phyloP scores from a whole-genome alignment of 441 rosid genomes.

The Hura crepitans region DNA sequence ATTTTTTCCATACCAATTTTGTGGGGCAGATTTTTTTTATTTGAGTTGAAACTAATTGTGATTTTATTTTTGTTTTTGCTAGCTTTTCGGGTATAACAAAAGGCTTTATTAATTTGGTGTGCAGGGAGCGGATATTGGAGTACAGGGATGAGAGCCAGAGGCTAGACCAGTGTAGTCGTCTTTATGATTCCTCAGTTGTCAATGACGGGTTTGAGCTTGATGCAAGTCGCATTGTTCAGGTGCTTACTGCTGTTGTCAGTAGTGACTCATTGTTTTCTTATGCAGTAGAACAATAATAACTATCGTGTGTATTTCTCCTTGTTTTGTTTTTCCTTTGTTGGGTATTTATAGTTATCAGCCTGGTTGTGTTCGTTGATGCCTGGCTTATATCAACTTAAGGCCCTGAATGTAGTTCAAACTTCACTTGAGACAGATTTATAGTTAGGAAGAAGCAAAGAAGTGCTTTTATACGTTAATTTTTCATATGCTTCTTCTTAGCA shows the following conservation, averaged over 20 bases:
- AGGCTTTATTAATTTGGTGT: constrained; percentile 22
- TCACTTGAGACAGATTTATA: neutral
- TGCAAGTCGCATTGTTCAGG: constrained; percentile 89
- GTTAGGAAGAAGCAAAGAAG: constrained; percentile 2
- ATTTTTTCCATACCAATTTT: neutral
- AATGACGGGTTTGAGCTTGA: constrained; percentile 87
- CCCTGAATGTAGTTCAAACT: neutral
- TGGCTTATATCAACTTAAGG: neutral
- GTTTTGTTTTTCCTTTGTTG: neutral
- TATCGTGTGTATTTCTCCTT: neutral
- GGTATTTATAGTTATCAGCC: neutral
- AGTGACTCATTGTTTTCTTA: neutral
- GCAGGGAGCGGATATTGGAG: constrained; percentile 80
- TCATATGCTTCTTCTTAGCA: neutral
- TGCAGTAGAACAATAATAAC: neutral
- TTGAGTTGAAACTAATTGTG: neutral
- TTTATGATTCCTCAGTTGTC: constrained; percentile 87
- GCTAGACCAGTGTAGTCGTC: constrained; percentile 85
- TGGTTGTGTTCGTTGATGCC: neutral
- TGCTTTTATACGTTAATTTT: neutral
- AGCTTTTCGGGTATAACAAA: neutral
- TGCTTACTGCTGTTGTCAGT: constrained; percentile 25
- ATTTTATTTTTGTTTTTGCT: neutral
- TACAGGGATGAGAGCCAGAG: constrained; percentile 85
- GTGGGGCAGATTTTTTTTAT: neutral